These are phyloP conservation scores for Fomitopsis betulina DNA, from an alignment of 1,284 basidiomycete genomes.

Conservation along the genomic window DNA sequence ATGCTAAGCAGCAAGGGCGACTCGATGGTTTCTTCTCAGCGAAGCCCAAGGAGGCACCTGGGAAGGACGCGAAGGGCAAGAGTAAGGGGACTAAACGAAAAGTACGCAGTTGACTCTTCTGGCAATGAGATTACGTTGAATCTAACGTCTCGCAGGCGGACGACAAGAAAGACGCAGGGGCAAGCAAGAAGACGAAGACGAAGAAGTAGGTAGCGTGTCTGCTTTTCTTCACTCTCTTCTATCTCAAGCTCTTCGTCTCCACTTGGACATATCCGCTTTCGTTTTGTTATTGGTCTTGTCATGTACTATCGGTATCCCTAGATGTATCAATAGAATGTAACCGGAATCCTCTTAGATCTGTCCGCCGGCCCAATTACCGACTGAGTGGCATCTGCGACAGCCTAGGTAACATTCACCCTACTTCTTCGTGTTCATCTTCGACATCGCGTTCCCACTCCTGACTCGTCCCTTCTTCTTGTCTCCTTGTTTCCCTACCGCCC, in stretches of 20 bases:
- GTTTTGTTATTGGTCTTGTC: not conserved
- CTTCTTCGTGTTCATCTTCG: conserved; percentile 59
- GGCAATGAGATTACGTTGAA: not conserved
- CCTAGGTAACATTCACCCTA: conserved; percentile 18
- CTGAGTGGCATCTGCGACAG: not conserved
- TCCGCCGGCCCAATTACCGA: not conserved
- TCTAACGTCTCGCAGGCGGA: conserved; percentile 9
- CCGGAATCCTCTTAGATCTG: not conserved
- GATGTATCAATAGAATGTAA: not conserved
- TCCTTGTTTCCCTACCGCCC: conserved; percentile 17
- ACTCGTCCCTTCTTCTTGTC: conserved; percentile 46
- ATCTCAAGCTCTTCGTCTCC: not conserved
- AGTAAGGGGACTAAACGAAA: conserved; percentile 64
- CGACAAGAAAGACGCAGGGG: conserved; percentile 23
- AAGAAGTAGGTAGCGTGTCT: conserved; percentile 29
- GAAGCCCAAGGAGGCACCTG: conserved; percentile 46
- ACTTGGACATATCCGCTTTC: not conserved
- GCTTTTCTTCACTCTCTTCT: not conserved
- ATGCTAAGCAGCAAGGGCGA: conserved; percentile 93
- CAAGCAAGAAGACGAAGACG: conserved; percentile 45
- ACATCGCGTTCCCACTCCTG: conserved; percentile 51
- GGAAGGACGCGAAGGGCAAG: conserved; percentile 37
- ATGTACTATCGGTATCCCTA: conserved; percentile 1
- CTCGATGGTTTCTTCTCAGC: conserved; percentile 93
- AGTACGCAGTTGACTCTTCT: conserved; percentile 28